Percentiles rank a stretch among this genome's conserved stretches.
These are phyloP conservation scores for Claviceps arundinis DNA, from an alignment of 2,329 filamentous ascomycete genomes.

Conservation along the genomic window DNA sequence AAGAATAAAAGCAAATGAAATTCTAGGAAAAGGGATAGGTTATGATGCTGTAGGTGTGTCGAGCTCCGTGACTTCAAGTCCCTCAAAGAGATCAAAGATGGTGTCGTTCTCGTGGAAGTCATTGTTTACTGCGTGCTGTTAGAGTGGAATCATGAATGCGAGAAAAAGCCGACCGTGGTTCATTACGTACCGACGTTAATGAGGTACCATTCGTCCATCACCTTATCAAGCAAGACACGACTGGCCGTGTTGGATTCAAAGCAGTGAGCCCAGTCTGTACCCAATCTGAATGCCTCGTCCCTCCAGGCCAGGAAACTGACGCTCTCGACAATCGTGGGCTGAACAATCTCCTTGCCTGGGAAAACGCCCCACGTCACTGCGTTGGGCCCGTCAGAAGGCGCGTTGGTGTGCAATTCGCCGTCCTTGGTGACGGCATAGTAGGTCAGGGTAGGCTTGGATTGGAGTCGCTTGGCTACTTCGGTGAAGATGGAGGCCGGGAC, in stretches of 20 bases:
- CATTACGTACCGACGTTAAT: constrained; percentile 73
- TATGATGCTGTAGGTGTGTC: constrained; percentile 23
- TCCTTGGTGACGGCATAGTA: constrained; percentile 87
- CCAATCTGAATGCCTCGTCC: constrained; percentile 89
- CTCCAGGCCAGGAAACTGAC: constrained; percentile 98
- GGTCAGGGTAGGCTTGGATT: constrained; percentile 67
- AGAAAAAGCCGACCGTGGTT: not conserved
- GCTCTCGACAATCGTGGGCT: constrained; percentile 97
- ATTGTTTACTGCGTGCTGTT: constrained; percentile 63
- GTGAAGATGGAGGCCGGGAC: constrained; percentile 68
- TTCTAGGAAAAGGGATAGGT: not conserved
- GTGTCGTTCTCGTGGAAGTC: constrained; percentile 79
- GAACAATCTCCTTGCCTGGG: constrained; percentile 97
- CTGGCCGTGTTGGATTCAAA: constrained; percentile 66
- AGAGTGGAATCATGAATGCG: not conserved
- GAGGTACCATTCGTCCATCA: constrained; percentile 87
- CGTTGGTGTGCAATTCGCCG: constrained; percentile 73
- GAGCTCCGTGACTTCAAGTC: constrained; percentile 54
- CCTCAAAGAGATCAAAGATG: constrained; percentile 79
- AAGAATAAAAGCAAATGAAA: not conserved
- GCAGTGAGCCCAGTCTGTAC: constrained; percentile 88
- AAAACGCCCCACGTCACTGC: constrained; percentile 99
- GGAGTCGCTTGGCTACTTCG: constrained; percentile 65
- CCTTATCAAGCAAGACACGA: constrained; percentile 61
- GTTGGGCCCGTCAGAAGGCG: constrained; percentile 75